Conservation (phyloP, 1,284 basidiomycete species). For the Sphagnurus paluster region DNA sequence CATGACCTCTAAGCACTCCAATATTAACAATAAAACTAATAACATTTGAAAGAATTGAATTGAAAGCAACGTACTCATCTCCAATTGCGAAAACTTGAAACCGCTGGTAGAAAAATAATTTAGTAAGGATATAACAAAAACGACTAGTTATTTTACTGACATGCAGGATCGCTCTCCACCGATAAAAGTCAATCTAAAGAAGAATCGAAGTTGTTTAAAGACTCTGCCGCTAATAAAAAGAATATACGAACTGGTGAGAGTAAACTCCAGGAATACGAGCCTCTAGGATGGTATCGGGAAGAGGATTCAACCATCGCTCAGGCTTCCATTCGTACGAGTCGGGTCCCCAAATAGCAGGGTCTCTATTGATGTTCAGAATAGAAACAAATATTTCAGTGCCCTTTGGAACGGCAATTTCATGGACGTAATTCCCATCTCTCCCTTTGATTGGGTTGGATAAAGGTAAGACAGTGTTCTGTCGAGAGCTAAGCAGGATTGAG, state of each 20-base stretch:
- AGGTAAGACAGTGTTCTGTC: conserved; percentile 24
- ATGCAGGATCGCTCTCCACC: conserved; percentile 28
- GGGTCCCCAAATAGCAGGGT: conserved; percentile 18
- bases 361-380: conserved; percentile 17
- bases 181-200: conserved; percentile 13
- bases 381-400: conserved; percentile 18
- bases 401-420: conserved; percentile 20
- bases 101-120: conserved; percentile 16
- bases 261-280: conserved; percentile 22
- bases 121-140: no score
- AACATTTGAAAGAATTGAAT: no score
- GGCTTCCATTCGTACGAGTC: conserved; percentile 23
- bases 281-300: conserved; percentile 16
- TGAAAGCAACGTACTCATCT: conserved; percentile 28
- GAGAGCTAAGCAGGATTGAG: conserved; percentile 14
- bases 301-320: conserved; percentile 19
- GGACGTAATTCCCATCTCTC: conserved; percentile 21
- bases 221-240: neutral
- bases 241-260: conserved; percentile 18
- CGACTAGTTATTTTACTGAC: conserved; percentile 6
- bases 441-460: conserved; percentile 23
- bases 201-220: no score
- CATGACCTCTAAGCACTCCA: no score
- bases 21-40: no score
- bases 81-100: conserved; percentile 34